These are phyloP conservation scores for Ophiocordyceps camponoti-floridani DNA, from an alignment of 2,329 filamentous ascomycete species.

Conservation along the genomic window DNA sequence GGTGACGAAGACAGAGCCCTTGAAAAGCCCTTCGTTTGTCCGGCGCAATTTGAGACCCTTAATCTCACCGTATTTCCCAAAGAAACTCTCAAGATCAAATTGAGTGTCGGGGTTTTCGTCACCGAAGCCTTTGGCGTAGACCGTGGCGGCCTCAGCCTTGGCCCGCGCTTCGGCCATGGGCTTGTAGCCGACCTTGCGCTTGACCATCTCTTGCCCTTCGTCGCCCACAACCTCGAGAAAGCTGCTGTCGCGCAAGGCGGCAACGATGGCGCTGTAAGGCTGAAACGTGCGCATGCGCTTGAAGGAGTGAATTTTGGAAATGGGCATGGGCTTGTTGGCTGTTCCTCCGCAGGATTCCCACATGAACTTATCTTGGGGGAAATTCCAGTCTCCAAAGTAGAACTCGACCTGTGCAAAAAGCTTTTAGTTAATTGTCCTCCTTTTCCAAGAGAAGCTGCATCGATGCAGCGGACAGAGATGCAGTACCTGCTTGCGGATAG, in stretches of 20 bases:
- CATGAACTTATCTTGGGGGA: slow-evolving; percentile 77
- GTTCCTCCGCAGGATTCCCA: slow-evolving; percentile 60
- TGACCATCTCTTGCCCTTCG: slow-evolving; percentile 52
- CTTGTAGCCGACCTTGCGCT: slow-evolving; percentile 57
- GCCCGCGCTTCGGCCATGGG: slow-evolving; percentile 39
- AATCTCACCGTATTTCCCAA: slow-evolving; percentile 60
- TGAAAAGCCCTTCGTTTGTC: slow-evolving; percentile 56
- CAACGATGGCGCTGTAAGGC: slow-evolving; percentile 67
- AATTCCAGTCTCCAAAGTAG: slow-evolving; percentile 86
- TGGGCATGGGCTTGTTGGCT: slow-evolving; percentile 63
- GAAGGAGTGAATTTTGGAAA: slow-evolving; percentile 69
- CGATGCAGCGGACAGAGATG: neutral
- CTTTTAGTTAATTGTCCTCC: neutral
- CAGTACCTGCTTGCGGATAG: slow-evolving; percentile 67
- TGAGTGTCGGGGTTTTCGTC: slow-evolving; percentile 70
- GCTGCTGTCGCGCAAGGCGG: slow-evolving; percentile 62
- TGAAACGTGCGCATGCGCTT: slow-evolving; percentile 94
- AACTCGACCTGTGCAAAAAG: slow-evolving; percentile 56
- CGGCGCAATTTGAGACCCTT: slow-evolving; percentile 80
- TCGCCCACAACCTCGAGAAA: slow-evolving; percentile 57
- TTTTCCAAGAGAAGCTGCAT: no score
- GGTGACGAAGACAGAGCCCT: slow-evolving; percentile 92
- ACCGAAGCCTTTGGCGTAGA: slow-evolving; percentile 92
- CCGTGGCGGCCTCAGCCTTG: slow-evolving; percentile 51
- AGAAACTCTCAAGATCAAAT: slow-evolving; percentile 88